Percentiles rank a stretch among this genome's conserved stretches.
Conservation (phyloP, 805 yeast species). For the Candida silvicultrix region DNA sequence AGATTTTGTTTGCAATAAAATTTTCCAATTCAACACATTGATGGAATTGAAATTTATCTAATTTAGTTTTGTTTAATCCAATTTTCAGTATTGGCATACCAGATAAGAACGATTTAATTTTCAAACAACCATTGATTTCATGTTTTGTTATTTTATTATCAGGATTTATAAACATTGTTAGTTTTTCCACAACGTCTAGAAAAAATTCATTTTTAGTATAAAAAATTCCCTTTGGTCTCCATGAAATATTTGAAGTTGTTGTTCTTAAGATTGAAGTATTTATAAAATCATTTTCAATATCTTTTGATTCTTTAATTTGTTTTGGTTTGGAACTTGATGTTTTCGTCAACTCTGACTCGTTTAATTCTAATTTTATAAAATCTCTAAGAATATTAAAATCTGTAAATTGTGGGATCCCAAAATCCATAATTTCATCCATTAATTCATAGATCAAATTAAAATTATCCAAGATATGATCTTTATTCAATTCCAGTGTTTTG, state of each 20-base stretch:
- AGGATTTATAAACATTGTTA: conserved; percentile 61
- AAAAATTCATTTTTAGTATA: conserved; percentile 89
- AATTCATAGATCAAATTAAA: conserved; percentile 70
- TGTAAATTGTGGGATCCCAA: conserved; percentile 80
- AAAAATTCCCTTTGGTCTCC: conserved; percentile 89
- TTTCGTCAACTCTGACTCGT: conserved; percentile 26
- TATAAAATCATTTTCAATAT: conserved; percentile 28
- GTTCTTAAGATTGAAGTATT: conserved; percentile 73
- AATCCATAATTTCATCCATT: conserved; percentile 87
- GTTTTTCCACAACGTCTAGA: conserved; percentile 73
- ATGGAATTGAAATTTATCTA: conserved; percentile 74
- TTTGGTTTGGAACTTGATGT: background rate
- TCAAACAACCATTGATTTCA: conserved; percentile 65
- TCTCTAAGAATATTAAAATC: conserved; percentile 74
- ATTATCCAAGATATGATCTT: conserved; percentile 65
- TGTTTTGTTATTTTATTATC: conserved; percentile 52
- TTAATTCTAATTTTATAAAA: conserved; percentile 58
- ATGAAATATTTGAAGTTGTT: conserved; percentile 70
- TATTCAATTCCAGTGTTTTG: conserved; percentile 33
- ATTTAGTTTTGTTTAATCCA: conserved; percentile 64
- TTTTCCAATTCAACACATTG: conserved; percentile 78
- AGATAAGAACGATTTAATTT: conserved; percentile 68
- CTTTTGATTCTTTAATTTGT: conserved; percentile 6
- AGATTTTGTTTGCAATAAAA: conserved; percentile 38
- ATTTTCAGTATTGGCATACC: conserved; percentile 86